Base-by-base conservation (phyloP, 139 green algal species). In the Picochlorum sp. region DNA sequence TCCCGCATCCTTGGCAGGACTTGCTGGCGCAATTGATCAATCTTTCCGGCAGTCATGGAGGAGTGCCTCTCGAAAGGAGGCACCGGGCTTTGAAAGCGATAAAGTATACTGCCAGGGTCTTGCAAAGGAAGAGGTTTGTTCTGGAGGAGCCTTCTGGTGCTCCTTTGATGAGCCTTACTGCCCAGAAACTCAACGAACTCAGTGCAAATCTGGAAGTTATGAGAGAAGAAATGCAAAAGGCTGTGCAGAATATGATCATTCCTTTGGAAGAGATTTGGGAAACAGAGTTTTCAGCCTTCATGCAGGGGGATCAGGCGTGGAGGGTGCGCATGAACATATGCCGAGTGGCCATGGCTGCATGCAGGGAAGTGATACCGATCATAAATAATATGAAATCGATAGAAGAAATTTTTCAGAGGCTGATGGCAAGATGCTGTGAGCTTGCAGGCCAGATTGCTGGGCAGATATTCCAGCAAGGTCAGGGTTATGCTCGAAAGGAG, bases 71-170 rank as follows among this genome's bases (percentile, higher is more conserved):
- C 10, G 6, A 57, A 21, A 60, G n/a, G 23, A 69, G 74, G 45
- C 63, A 83, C 69, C 67, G 85, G 0, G 74, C 77, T 7, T 73
- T 92, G 23, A 74, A 75, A 20, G 68, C 84, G 8, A 72, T 92
- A 10, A 84, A 85, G 62, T 70, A 79, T 45, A 73, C 88, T 49
- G 59, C 91, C 51, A 57, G 65, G n/a, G 86, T 77, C 5, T 70
- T 92, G 3, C 45, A 77, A 58, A 65, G 30, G 55, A 92, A 92
- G 50, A 69, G 81, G 14, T 88, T 92, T 72, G 84, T 91, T 5
- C 73, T 89, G 11, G 83, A 88, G 44, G 47, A 52, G 11, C 47
- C 47, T 52, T n/a, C 16, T 18, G 18, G 18, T 52, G 47, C 47
- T 23, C 47, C 47, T n/a, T 23, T 52, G 18, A 52, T 52, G 47